Evolutionary conservation across 257 asterid species (phyloP), one percentile per base, ranked within the genome.

Genomic region (Plectranthus barbatus): DNA sequence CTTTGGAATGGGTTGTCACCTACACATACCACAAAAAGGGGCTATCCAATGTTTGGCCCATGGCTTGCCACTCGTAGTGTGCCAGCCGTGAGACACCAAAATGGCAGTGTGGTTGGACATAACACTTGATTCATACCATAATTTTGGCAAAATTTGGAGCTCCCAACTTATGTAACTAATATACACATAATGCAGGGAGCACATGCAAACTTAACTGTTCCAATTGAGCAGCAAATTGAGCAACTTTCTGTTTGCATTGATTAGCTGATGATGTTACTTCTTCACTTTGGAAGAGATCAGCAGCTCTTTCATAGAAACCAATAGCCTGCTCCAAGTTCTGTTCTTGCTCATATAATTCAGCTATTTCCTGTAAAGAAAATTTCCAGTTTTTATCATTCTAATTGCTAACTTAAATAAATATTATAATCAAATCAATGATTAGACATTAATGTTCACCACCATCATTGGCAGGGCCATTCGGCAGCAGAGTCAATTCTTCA

Each of bases 201-300:
- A 61, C 29, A 44, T 12, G 60, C 45, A 63, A 70, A 72, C 88
- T 79, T 81, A 72, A 91, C 98, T 86, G 93, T 69, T 86, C 95
- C 13, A 91, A 54, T 75, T 86, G 91, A 64, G 98, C 86, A 72
- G 97, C 87, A 74, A 84, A 88, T 68, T 91, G 95, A 1, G 98
- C 97, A 61, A 91, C 69, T 81, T 88, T 91, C 80, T 84, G 95
- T 74, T 84, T 86, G 93, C 98, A 91, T 71, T 91, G 97, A 74
- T 89, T 91, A 59, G 97, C 95, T 57, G 91, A 68, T 56, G 97
- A 77, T 14, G 89, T 84, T 14, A 74, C 93, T 13, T 89, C 95
- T 76, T 92, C 97, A 67, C 89, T 82, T 78, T 80, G 86, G 75
- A 85, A 92, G 76, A 89, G 93, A 76, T 92, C 99, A 79, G 96